Conservation (phyloP, 2,329 filamentous ascomycete species). For the Laburnicola sp. region DNA sequence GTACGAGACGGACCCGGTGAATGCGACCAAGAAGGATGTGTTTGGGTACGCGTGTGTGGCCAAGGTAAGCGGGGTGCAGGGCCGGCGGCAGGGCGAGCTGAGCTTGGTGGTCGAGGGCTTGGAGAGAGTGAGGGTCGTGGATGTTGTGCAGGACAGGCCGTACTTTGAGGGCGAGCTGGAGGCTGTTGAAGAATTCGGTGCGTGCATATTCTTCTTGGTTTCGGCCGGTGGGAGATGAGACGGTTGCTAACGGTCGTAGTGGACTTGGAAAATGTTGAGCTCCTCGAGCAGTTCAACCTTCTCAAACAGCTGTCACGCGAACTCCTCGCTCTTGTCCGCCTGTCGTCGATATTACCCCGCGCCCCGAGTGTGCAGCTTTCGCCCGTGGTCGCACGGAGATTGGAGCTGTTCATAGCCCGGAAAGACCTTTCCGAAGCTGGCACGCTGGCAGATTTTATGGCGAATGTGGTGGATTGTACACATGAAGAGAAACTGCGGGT, state of each 20-base stretch:
- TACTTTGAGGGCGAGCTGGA: conserved; percentile 83
- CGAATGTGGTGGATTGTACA: conserved; percentile 82
- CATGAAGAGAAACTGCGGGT: conserved; percentile 91
- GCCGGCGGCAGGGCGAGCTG: conserved; percentile 61
- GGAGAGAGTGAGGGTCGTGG: conserved; percentile 73
- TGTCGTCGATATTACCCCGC: conserved; percentile 81
- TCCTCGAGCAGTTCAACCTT: conserved; percentile 72
- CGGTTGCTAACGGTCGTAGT: conserved; percentile 25
- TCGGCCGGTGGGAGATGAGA: not conserved
- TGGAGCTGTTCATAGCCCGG: conserved; percentile 84
- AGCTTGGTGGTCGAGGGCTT: conserved; percentile 85
- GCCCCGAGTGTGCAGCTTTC: conserved; percentile 69
- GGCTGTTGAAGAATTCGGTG: conserved; percentile 71
- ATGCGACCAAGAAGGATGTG: conserved; percentile 62
- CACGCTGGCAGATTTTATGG: conserved; percentile 91
- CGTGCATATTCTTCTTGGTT: conserved; percentile 23
- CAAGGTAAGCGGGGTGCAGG: conserved; percentile 54
- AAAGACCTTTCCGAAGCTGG: conserved; percentile 84
- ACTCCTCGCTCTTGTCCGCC: conserved; percentile 78
- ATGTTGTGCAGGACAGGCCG: conserved; percentile 74
- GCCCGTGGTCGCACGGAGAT: conserved; percentile 79
- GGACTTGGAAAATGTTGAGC: conserved; percentile 51
- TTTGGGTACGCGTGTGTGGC: conserved; percentile 78
- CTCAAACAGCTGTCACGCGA: conserved; percentile 85
- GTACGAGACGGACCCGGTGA: conserved; percentile 56